phyloP scores from a whole-genome alignment of 1,284 basidiomycete genomes.

The Sporisorium iseilematis-ciliati region DNA sequence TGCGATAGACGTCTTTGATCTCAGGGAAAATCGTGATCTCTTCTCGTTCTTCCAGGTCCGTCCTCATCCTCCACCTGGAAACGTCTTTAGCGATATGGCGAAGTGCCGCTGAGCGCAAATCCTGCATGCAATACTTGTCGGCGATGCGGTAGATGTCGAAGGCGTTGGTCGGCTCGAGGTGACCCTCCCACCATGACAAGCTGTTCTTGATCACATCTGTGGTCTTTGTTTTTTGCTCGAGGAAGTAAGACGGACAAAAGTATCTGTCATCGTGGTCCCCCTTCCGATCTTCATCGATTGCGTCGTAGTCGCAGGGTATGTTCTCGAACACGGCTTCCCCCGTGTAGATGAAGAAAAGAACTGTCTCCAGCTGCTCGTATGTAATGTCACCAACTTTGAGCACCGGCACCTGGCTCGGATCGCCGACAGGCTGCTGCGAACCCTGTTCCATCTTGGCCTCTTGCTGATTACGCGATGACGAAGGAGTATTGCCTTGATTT shows the following conservation, averaged over 20 bases:
- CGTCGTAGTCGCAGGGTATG: no score
- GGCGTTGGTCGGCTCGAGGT: slow-evolving; percentile 4
- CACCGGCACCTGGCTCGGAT: neutral
- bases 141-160: slow-evolving; percentile 22
- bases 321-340: slow-evolving; percentile 6
- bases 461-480: neutral
- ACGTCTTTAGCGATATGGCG: slow-evolving; percentile 9
- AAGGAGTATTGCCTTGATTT: neutral
- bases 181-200: slow-evolving; percentile 2
- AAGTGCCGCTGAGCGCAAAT: slow-evolving; percentile 17
- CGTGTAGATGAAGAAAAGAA: slow-evolving; percentile 10
- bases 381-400: neutral
- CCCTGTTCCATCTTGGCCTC: no score
- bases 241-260: no score
- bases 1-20: slow-evolving; percentile 10
- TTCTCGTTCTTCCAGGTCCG: slow-evolving; percentile 8
- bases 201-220: no score
- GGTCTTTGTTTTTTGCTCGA: neutral
- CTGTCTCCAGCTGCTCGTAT: slow-evolving; percentile 9
- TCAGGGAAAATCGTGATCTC: slow-evolving; percentile 17
- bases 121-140: slow-evolving; percentile 12
- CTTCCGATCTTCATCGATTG: no score
- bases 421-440: no score
- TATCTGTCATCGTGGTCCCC: no score
- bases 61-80: neutral